Base-by-base conservation (phyloP, 2,329 filamentous ascomycete genomes). In the Thielaviopsis punctulata region DNA sequence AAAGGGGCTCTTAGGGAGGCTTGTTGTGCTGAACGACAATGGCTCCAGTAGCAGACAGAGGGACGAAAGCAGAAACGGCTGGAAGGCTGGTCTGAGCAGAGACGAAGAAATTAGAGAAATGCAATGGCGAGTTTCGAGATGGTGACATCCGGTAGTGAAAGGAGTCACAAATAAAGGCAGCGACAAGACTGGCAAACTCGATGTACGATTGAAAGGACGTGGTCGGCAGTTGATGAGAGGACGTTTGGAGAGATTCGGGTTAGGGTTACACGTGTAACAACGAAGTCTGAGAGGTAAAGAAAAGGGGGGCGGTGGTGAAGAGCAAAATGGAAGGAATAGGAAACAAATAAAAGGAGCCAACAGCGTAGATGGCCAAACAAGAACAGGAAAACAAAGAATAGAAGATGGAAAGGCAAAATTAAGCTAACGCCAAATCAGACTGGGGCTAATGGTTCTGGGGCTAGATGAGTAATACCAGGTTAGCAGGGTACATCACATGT, bases 71-170 rank as follows among this genome's bases (percentile, higher is more conserved):
- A 25, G 45, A 45, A 3, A 53, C 41, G 41, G 36, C 21, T 23
- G 7, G 10, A 19, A 36, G 18, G 25, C 33, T 53, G 52, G 10
- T 51, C 18, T 24, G 13, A 7, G 46, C 25, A n/a, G 21, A 49
- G 5, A 44, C 30, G 30, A 15, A 25, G 3, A 9, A 18, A 39
- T 18, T 9, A 36, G 41, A 24, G 21, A 33, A 24, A 9, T 39
- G 21, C 24, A 22, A 10, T 33, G 22, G 22, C 18, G 41, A 51
- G 44, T 51, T 43, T 24, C 21, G 23, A 30, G 25, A 23, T 36
- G 49, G 43, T 41, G 49, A 39, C 49, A 51, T 51, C 49, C 49
- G 49, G 49, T 46, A 45, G 25, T 33, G 49, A 48, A 27, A 27
- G 25, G 24, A 23, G 12, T 22, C 27, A n/a, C 18, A 27, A 27